Conservation (phyloP, 495 filamentous ascomycete species). For the Venustampulla echinocandica region DNA sequence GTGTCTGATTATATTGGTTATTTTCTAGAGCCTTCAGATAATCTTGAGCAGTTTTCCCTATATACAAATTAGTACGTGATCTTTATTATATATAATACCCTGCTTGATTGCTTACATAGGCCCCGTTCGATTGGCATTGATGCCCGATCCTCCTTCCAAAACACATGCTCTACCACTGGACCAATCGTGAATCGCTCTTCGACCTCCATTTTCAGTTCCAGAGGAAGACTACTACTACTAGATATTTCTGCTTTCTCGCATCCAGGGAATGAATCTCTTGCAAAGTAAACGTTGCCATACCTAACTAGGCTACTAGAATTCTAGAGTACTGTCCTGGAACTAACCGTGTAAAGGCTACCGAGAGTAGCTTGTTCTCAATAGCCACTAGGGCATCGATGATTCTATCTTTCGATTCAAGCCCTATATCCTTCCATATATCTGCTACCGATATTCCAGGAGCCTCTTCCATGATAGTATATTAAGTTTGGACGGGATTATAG, state of each 20-base stretch:
- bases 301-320: neutral
- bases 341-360: constrained; percentile 6
- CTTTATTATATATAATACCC: neutral
- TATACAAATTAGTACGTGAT: neutral
- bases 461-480: constrained; percentile 11
- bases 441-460: neutral
- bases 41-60: constrained; percentile 4
- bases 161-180: neutral
- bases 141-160: neutral
- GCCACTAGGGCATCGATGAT: constrained; percentile 1
- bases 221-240: neutral
- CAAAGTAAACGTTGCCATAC: constrained; percentile 10
- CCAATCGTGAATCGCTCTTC: constrained; percentile 9
- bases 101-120: constrained; percentile 1
- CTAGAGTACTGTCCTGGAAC: neutral
- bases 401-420: neutral
- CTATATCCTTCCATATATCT: neutral
- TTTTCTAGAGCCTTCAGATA: constrained; percentile 5
- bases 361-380: constrained; percentile 6
- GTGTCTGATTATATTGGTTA: constrained; percentile 1
- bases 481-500: constrained; percentile 8
- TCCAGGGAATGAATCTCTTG: constrained; percentile 6
- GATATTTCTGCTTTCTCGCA: constrained; percentile 2
- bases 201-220: constrained; percentile 3
- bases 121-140: constrained; percentile 2